These are phyloP conservation scores for Avicennia marina DNA, from an alignment of 257 asterid species.

Conservation along the genomic window DNA sequence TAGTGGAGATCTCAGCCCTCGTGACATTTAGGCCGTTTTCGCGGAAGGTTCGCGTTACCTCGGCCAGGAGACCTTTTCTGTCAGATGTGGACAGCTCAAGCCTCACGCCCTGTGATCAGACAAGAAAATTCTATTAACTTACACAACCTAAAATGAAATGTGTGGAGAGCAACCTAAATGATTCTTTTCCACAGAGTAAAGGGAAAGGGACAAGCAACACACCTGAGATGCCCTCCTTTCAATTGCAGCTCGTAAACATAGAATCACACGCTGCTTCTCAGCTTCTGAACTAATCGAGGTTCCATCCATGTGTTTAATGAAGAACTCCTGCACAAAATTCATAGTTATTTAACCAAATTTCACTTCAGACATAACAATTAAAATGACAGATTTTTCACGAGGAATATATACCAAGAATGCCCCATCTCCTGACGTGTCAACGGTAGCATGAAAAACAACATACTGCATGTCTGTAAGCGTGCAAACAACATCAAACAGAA, in stretches of 20 bases:
- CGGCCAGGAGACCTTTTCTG: conserved; percentile 70
- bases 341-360: conserved; percentile 1
- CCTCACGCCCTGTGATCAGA: conserved; percentile 70
- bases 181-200: conserved; percentile 11
- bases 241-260: conserved; percentile 72
- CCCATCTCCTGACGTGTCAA: conserved; percentile 57
- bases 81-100: conserved; percentile 71
- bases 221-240: conserved; percentile 84
- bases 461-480: conserved; percentile 93
- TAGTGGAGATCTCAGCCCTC: conserved; percentile 83
- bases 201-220: too few relatives aligned
- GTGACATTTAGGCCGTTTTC: conserved; percentile 82
- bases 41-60: conserved; percentile 83
- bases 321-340: conserved; percentile 61
- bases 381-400: not conserved
- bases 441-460: conserved; percentile 81
- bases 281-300: conserved; percentile 80
- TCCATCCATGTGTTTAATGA: conserved; percentile 77
- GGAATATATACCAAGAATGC: conserved; percentile 57
- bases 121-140: not conserved
- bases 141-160: not conserved
- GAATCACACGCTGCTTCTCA: conserved; percentile 77
- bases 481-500: conserved; percentile 84
- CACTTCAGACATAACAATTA: not conserved
- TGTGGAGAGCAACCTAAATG: not conserved